Base-by-base conservation (phyloP, 2,329 filamentous ascomycete genomes). In the Xylaria sp. region DNA sequence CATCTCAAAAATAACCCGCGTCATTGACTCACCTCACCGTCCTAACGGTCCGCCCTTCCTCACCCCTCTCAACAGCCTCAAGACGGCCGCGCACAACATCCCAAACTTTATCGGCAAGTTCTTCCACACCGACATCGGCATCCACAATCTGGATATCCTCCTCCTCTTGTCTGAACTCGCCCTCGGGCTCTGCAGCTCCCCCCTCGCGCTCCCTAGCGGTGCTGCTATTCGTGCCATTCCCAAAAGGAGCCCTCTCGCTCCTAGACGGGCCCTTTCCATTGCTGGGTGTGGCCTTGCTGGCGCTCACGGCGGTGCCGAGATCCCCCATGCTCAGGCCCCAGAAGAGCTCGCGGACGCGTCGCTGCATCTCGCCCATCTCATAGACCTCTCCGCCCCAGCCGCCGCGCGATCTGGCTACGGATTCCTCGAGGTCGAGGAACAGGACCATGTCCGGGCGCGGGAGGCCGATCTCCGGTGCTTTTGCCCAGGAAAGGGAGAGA, bases 351-450 rank as follows among this genome's bases (percentile, higher is more conserved):
- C 92, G 83, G 15, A 98, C 96, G 10, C 89, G 86, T 67, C 85
- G 83, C 81, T 99, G 96, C 88, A 97, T 92, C 75, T 90, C 89
- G 66, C 86, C 87, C 77, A 89, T 91, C 81, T 99, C 96, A 76
- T 98, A 99, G 69, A 92, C 85, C 83, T 99, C 96, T 20, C 85
- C 87, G 1, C 96, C 96, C 83, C 90, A 99, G 0, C 93, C 95
- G n/a, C 93, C 94, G 20, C 96, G 85, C 73, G 85, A 85, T 33
- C 87, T 87, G 10, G 94, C 94, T 66, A 89, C 86, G 55, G 89
- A 87, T 39, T 92, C 87, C 6, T 90, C 88, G 57, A 98, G 86
- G 75, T 96, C 92, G 36, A 99, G 85, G 76, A 98, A 98, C 0
- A 98, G 79, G 11, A 95, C 93, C 10, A 94, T 77, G 81, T 99